Evolutionary conservation across 2,329 filamentous ascomycete species (phyloP).

Genomic region (Chrysoporthe cubensis): DNA sequence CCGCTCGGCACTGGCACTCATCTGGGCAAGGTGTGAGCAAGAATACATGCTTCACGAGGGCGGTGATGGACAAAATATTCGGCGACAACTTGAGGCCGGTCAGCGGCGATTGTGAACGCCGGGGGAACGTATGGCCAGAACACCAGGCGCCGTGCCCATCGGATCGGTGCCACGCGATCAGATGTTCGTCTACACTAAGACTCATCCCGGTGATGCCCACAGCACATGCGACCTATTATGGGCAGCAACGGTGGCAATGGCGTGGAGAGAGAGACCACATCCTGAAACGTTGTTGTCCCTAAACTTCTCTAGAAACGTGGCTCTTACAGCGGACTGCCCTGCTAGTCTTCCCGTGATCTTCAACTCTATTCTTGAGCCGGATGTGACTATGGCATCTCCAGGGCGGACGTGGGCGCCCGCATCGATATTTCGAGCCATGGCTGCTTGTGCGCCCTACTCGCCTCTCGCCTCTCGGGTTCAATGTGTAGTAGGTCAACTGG

Average conservation of each 20-base stretch:
- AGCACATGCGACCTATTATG: not conserved
- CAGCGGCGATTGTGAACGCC: not conserved
- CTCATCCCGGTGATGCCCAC: not conserved
- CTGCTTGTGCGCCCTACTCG: not conserved
- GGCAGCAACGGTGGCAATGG: conserved; percentile 1
- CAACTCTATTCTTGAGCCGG: not conserved
- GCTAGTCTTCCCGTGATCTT: not conserved
- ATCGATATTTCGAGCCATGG: not conserved
- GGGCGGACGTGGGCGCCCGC: not conserved
- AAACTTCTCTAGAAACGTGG: not conserved
- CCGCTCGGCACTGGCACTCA: not conserved
- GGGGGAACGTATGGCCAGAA: not conserved
- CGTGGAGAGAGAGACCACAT: not conserved
- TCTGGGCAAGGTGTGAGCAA: not conserved
- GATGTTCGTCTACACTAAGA: not conserved
- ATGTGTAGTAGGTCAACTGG: not conserved
- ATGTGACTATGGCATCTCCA: not conserved
- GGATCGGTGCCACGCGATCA: not conserved
- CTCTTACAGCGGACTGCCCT: conserved; percentile 5
- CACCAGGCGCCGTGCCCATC: not conserved
- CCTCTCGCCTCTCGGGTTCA: not conserved
- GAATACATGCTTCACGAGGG: not conserved
- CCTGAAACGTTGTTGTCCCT: conserved; percentile 5
- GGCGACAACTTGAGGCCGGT: not conserved
- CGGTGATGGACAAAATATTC: not conserved